These are phyloP conservation scores for Saposhnikovia divaricata DNA, from an alignment of 129 eudicot species.

Conservation along the genomic window DNA sequence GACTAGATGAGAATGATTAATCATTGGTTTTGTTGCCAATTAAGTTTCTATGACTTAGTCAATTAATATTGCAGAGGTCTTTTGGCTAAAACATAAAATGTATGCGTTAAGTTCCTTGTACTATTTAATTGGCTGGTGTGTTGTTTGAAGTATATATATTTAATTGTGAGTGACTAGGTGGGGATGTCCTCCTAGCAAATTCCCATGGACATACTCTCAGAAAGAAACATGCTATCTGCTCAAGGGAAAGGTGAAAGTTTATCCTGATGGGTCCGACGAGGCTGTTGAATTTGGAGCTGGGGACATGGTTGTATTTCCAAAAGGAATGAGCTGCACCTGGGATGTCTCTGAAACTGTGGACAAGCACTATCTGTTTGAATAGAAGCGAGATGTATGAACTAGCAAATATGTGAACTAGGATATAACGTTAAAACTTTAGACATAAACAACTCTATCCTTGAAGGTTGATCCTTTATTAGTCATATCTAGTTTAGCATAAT, in stretches of 20 bases:
- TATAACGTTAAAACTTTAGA: background rate
- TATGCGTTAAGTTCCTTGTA: background rate
- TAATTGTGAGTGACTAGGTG: constrained; percentile 44
- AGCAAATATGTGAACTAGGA: background rate
- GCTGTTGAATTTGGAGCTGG: constrained; percentile 87
- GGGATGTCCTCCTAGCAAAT: constrained; percentile 98
- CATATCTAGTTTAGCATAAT: background rate
- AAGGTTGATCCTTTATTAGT: background rate
- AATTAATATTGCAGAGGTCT: background rate
- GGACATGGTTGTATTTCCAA: constrained; percentile 77
- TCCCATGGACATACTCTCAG: constrained; percentile 85
- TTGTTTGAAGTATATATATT: background rate
- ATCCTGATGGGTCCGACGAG: constrained; percentile 74
- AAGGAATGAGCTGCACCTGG: constrained; percentile 98
- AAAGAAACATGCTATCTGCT: constrained; percentile 76
- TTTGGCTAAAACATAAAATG: background rate
- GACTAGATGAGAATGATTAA: background rate
- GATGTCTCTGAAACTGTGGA: constrained; percentile 90
- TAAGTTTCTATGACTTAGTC: background rate
- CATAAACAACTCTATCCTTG: background rate
- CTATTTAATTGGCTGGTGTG: background rate
- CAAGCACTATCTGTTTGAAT: constrained; percentile 79
- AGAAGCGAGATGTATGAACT: constrained; percentile 3
- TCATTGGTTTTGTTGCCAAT: background rate
- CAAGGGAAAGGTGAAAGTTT: constrained; percentile 91